phyloP scores from a whole-genome alignment of 2,329 filamentous ascomycete species.

The Monilinia polystroma region DNA sequence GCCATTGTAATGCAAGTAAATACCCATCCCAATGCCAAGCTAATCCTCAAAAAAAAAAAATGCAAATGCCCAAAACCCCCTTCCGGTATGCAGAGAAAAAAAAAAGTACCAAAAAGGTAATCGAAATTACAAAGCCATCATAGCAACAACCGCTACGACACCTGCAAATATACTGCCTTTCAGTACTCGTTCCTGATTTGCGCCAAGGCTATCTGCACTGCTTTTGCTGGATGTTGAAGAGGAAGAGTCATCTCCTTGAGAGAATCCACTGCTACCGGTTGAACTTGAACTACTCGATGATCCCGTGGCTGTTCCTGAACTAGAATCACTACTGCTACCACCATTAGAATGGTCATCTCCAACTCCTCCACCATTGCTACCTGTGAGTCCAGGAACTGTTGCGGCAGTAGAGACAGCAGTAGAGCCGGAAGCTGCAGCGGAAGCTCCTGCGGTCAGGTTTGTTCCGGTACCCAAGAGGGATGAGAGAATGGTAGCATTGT shows the following conservation, averaged over 20 bases:
- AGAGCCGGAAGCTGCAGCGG: conserved; percentile 41
- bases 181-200: conserved; percentile 33
- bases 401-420: conserved; percentile 39
- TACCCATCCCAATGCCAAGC: conserved; percentile 2
- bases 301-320: conserved; percentile 26
- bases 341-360: background rate
- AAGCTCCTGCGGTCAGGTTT: conserved; percentile 59
- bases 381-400: conserved; percentile 56
- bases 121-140: conserved; percentile 38
- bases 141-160: conserved; percentile 37
- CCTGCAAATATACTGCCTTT: conserved; percentile 39
- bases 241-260: conserved; percentile 33
- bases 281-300: conserved; percentile 28
- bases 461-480: conserved; percentile 80
- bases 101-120: background rate
- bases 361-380: conserved; percentile 42
- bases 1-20: background rate
- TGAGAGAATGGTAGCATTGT: conserved; percentile 72
- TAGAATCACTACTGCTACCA: conserved; percentile 13
- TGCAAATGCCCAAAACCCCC: background rate
- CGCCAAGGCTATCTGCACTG: conserved; percentile 32
- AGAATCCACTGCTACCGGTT: conserved; percentile 37
- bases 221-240: conserved; percentile 23
- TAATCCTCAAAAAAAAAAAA: background rate
- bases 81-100: background rate